Conservation (phyloP, 106 monocot genomes). For the Dactylorhiza incarnata region DNA sequence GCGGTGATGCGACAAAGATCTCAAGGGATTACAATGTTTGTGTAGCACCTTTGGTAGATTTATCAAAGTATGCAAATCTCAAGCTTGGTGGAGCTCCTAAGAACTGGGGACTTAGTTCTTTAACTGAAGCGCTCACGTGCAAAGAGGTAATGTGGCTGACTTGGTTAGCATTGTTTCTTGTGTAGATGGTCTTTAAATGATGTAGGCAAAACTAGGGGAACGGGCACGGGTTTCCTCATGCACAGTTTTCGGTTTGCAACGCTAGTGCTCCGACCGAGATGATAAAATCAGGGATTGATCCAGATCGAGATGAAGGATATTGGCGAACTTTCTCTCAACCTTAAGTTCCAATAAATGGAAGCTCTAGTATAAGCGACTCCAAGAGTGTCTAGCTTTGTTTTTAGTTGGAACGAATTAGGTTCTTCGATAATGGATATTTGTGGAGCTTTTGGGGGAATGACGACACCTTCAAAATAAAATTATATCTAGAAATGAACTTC, state of each 20-base stretch:
- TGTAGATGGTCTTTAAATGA: not conserved
- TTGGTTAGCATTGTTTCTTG: not conserved
- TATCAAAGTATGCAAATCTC: conserved; percentile 70
- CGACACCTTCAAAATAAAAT: no score
- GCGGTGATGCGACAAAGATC: conserved; percentile 71
- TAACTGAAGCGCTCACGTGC: conserved; percentile 71
- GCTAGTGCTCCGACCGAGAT: not conserved
- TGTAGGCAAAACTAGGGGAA: not conserved
- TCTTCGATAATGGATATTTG: no score
- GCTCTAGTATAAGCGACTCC: no score
- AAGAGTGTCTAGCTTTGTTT: no score
- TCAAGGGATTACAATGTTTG: conserved; percentile 56
- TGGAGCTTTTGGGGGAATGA: no score
- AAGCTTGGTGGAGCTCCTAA: conserved; percentile 54
- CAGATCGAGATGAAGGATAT: not conserved
- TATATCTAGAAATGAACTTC: no score
- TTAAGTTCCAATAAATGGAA: not conserved
- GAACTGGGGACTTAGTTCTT: conserved; percentile 63
- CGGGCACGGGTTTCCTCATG: no score
- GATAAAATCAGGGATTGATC: not conserved
- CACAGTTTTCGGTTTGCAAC: no score
- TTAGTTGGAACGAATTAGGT: no score
- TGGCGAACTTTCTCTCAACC: not conserved
- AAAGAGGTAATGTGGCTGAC: conserved; percentile 45
- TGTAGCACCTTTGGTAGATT: conserved; percentile 54